Evolutionary conservation across 768 basidiomycete genomes (phyloP), one percentile per base, ranked within the genome.

Genomic region (Lyophyllum shimeji): DNA sequence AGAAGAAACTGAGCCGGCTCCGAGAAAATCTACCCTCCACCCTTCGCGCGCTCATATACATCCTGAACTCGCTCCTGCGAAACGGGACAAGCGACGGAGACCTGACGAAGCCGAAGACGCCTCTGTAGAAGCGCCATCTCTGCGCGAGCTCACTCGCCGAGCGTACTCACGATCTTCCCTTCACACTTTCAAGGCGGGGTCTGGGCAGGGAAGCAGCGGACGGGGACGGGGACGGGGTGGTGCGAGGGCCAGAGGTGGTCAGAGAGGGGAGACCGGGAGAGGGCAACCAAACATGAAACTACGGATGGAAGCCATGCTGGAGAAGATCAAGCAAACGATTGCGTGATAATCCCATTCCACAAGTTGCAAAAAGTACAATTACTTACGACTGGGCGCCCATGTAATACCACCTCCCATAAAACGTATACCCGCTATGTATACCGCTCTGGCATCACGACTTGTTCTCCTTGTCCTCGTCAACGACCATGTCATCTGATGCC

Each of bases 221-320:
- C 50, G 27, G n/a, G 52, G 56, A 56, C 29, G 62, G 52, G 63
- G 52, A 52, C 46, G 65, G 56, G 55, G 64, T 49, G 55, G 46
- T 29, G 57, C 37, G 43, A 44, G 57, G 29, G 50, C 55, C 46
- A 65, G 68, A 58, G 62, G 62, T 31, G 59, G 63, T 51, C 63
- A 65, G 53, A 63, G 65, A 53, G 66, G 70, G 39, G 70, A 69
- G 49, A 70, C 67, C 60, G 74, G 76, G 40, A 69, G 74, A 56
- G 78, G 76, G n/a, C 79, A 82, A 52, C 79, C 81, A 20, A 74
- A 80, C 66, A 95, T 96, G 93, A 89, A 87, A 64, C 71, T 89
- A 47, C 85, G 93, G 48, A 95, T 96, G 92, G 83, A 85, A 58
- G 86, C 82, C 25, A 79, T 96, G 79, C 79, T 96, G 55, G 90